Evolutionary conservation across 2,329 filamentous ascomycete genomes (phyloP).

Genomic region (Paraphaeosphaeria minitans): DNA sequence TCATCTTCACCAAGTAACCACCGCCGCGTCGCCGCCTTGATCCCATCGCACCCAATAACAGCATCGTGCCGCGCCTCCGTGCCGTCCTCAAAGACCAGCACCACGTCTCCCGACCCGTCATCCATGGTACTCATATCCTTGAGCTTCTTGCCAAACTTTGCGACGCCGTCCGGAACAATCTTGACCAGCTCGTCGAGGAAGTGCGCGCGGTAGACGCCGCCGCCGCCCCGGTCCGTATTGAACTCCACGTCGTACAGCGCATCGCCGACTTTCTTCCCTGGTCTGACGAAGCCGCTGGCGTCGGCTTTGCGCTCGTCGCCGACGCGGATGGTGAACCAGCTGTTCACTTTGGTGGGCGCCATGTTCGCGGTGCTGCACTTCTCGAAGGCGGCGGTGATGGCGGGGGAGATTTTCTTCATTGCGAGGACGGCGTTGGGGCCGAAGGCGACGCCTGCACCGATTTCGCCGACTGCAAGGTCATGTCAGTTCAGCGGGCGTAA

Average conservation of each 20-base stretch:
- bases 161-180: conserved; percentile 51
- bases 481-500: not conserved
- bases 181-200: conserved; percentile 58
- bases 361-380: conserved; percentile 49
- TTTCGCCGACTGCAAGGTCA: conserved; percentile 52
- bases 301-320: conserved; percentile 40
- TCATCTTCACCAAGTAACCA: conserved; percentile 57
- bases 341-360: conserved; percentile 26
- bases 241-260: conserved; percentile 35
- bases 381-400: conserved; percentile 47
- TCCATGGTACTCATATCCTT: conserved; percentile 33
- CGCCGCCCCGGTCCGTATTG: conserved; percentile 32
- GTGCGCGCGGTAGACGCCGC: conserved; percentile 54
- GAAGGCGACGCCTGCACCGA: conserved; percentile 63
- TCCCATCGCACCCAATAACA: conserved; percentile 69
- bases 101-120: conserved; percentile 42
- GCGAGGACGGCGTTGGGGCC: conserved; percentile 62
- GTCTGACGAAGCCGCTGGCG: conserved; percentile 33
- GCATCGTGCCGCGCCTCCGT: conserved; percentile 52
- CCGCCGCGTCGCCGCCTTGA: conserved; percentile 62
- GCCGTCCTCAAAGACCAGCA: conserved; percentile 54
- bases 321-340: conserved; percentile 40
- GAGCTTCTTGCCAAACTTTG: conserved; percentile 52
- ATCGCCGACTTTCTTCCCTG: conserved; percentile 39
- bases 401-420: conserved; percentile 59